Base-by-base conservation (phyloP, 768 basidiomycete species). In the Sutorius australiensis region DNA sequence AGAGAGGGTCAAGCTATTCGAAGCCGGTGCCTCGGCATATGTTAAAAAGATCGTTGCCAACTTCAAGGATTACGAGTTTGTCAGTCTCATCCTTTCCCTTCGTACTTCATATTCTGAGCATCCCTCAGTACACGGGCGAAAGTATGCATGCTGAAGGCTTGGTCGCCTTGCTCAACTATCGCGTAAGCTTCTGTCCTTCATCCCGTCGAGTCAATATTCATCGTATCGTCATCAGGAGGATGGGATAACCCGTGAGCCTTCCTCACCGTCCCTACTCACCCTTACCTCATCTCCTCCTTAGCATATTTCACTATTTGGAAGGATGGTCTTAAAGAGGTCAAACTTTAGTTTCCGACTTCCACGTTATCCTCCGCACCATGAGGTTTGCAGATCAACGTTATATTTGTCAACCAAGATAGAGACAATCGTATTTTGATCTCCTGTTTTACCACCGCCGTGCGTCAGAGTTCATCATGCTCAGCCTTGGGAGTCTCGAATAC, bases 271-370 rank as follows among this genome's bases (percentile, higher is more conserved):
- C 19, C 14, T 7, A 11, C 16, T 38, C 11, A 27, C 6, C 17
- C 21, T 38, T 37, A 46, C 55, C 55, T 51, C 51, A 59, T 33
- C 55, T 40, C 30, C 45, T 38, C 54, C 46, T 44, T 60, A 88
- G 92, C 92, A 46, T 95, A 89, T 70, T 83, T 95, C 72, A 94
- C 87, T 31, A 90, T 95, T 80, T 98, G 95, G 95, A 95, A 89
- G 75, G 83, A 98, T 73, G 95, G 97, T 36, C 71, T 94, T 60
- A 92, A 94, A 75, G 79, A 83, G 70, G 66, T 80, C 54, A 93
- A 93, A 71, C 77, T 85, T 57, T 92, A 67, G 66, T 59, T 34
- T 40, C 1, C 10, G n/a, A 27, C 13, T 34, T 38, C 40, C 17
- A 31, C 36, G 24, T 47, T 31, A 11, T 41, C 52, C 13, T 43